Evolutionary conservation across 805 yeast species (phyloP).

Genomic region (Saturnispora diversa): DNA sequence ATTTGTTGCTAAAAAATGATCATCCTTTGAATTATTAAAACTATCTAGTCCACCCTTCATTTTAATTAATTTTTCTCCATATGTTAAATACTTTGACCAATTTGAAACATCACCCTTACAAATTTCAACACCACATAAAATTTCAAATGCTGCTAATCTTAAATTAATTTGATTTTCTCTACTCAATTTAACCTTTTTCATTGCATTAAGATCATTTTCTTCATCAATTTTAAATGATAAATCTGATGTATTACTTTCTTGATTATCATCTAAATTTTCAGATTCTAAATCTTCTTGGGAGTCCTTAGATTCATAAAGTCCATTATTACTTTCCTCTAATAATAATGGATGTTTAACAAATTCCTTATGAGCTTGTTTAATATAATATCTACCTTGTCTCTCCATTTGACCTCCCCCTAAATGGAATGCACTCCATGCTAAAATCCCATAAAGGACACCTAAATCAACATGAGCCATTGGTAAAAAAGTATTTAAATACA

Average conservation of each 20-base stretch:
- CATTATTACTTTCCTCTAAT: constrained; percentile 14
- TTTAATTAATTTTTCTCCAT: constrained; percentile 57
- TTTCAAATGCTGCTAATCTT: constrained; percentile 56
- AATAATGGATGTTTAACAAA: constrained; percentile 29
- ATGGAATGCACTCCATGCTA: constrained; percentile 52
- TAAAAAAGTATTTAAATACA: constrained; percentile 43
- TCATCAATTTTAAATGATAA: no score
- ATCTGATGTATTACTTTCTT: constrained; percentile 11
- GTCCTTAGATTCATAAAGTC: not conserved
- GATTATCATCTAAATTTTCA: constrained; percentile 25
- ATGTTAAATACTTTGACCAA: constrained; percentile 60
- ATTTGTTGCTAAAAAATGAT: constrained; percentile 66
- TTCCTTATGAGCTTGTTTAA: constrained; percentile 39
- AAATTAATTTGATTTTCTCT: constrained; percentile 30
- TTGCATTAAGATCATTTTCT: no score
- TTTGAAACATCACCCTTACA: constrained; percentile 73
- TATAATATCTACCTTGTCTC: constrained; percentile 41
- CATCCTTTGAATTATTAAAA: constrained; percentile 46
- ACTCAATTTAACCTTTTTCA: constrained; percentile 18
- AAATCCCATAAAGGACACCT: constrained; percentile 43
- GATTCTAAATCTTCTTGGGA: no score
- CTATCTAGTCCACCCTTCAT: constrained; percentile 52
- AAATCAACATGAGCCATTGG: constrained; percentile 47
- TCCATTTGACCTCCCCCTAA: constrained; percentile 37
- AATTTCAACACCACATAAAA: constrained; percentile 72